A percentile compares a stretch with the other conserved stretches of the same genome.
These are phyloP conservation scores for Lonicera japonica DNA, from an alignment of 129 eudicot species.

Conservation along the genomic window DNA sequence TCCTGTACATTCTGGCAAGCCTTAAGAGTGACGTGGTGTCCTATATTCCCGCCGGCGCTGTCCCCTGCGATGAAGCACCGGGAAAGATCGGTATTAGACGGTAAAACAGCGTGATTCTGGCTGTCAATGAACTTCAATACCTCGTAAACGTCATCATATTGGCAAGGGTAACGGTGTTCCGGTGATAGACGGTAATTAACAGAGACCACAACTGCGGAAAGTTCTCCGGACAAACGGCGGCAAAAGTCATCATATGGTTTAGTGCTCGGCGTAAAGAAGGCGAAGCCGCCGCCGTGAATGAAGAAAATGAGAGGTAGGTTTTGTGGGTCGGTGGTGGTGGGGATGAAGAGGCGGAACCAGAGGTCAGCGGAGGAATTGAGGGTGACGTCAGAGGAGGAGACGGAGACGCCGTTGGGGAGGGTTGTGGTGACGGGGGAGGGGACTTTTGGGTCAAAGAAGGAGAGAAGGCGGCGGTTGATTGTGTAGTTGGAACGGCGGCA, in stretches of 20 bases:
- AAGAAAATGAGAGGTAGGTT: conserved; percentile 23
- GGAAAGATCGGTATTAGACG: conserved; percentile 20
- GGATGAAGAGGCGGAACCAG: conserved; percentile 26
- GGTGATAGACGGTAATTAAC: conserved; percentile 33
- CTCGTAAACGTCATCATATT: conserved; percentile 26
- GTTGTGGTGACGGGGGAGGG: conserved; percentile 4
- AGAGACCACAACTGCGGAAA: conserved; percentile 28
- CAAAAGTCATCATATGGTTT: conserved; percentile 13
- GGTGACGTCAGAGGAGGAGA: conserved; percentile 17
- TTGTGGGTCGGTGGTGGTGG: not conserved
- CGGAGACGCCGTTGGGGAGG: conserved; percentile 21
- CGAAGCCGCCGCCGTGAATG: conserved; percentile 38
- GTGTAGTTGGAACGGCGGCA: conserved; percentile 14
- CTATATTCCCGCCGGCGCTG: conserved; percentile 32
- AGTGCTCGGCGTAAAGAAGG: conserved; percentile 8
- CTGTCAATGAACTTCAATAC: conserved; percentile 23
- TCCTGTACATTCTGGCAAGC: not conserved
- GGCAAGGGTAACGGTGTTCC: conserved; percentile 24
- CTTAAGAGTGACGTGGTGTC: conserved; percentile 22
- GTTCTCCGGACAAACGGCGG: conserved; percentile 15
- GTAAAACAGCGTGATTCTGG: not conserved
- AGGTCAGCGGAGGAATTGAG: conserved; percentile 11
- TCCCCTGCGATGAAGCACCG: conserved; percentile 25
- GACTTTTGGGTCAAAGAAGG: not conserved
- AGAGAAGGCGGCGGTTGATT: conserved; percentile 24